Percentiles rank a stretch among this genome's conserved stretches.
These are phyloP conservation scores for Neurospora hispaniola DNA, from an alignment of 495 filamentous ascomycete genomes.

Conservation along the genomic window DNA sequence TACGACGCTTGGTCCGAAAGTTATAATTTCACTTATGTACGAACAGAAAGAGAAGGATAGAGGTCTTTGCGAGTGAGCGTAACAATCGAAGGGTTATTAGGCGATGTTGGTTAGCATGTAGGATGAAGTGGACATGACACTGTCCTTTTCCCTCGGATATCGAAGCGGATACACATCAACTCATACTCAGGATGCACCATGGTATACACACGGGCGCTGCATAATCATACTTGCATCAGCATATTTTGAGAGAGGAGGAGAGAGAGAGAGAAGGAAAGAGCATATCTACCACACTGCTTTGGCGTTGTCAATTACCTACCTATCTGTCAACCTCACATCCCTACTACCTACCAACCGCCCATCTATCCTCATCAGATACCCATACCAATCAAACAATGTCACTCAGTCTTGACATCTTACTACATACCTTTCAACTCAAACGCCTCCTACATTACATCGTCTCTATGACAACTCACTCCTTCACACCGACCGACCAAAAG, in stretches of 20 bases:
- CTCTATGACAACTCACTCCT: neutral
- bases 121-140: neutral
- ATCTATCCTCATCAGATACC: neutral
- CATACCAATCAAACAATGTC: neutral
- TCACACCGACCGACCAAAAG: neutral
- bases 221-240: neutral
- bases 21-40: neutral
- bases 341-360: neutral
- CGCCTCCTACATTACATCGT: neutral
- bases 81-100: neutral
- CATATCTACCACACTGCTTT: neutral
- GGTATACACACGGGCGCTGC: neutral
- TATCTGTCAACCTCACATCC: neutral
- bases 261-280: neutral
- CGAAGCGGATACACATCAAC: neutral
- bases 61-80: neutral
- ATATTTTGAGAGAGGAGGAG: neutral
- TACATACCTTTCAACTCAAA: neutral
- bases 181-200: neutral
- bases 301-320: neutral
- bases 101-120: neutral
- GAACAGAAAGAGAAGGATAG: neutral
- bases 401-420: neutral
- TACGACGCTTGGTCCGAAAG: neutral
- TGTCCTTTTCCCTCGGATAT: neutral